Base-by-base conservation (phyloP, 2,329 filamentous ascomycete genomes). In the Volutella citrinella region DNA sequence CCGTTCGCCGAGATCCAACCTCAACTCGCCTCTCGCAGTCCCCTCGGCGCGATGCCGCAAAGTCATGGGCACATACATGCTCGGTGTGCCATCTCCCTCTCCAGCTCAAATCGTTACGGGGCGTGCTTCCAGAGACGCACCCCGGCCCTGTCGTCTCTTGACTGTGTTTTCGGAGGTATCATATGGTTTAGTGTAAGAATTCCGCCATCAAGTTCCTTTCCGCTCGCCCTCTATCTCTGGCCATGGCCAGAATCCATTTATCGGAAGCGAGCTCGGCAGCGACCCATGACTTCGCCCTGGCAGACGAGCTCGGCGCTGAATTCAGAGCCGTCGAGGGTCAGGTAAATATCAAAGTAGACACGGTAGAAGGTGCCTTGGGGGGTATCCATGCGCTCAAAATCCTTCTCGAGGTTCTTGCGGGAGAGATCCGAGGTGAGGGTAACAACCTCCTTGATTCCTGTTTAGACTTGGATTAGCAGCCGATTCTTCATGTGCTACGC, bases 271-370 rank as follows among this genome's bases (percentile, higher is more conserved):
- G 91, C 87, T 45, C 90, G 84, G 77, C 91, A 97, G 46, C 91
- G 82, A 48, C 93, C 93, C 93, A 97, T 98, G 48, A 98, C 89
- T 65, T 97, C 93, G 56, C 93, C 93, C 64, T 98, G 93, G 68
- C 93, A 98, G n/a, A 97, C 91, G 23, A 98, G 72, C 69, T 97
- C 93, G 33, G 93, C 93, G 52, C 93, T 97, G 72, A 98, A 97
- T 63, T 98, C 93, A 32, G 87, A 95, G 15, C 93, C 93, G 56
- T 98, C 93, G 12, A 98, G 82, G 0, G 93, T 97, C 47, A 98
- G 79, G 64, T 95, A 94, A 48, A 84, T 84, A 51, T 84, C 80
- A 49, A 84, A 84, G 63, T 84, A 84, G 43, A 84, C 80, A 45
- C 88, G 82, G 72, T 95, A 95, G 64, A 95, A 95, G 5, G 87